These are phyloP conservation scores for Stagonosporopsis cucurbitacearum DNA, from an alignment of 2,329 filamentous ascomycete genomes.

Conservation along the genomic window DNA sequence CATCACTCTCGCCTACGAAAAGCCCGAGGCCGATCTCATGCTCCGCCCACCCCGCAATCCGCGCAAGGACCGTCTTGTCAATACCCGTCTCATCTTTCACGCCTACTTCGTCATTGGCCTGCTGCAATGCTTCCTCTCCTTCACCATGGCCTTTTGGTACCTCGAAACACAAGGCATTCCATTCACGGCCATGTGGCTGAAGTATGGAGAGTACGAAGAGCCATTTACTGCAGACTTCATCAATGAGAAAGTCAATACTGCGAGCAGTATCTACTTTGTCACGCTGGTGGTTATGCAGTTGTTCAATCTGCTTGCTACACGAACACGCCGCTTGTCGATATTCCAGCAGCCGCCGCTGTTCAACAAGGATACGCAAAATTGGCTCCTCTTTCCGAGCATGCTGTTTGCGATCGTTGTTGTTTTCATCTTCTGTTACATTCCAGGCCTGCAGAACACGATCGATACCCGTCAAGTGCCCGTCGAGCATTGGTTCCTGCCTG, in stretches of 20 bases:
- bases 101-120: slow-evolving; percentile 75
- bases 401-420: slow-evolving; percentile 72
- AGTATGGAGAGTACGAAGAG: slow-evolving; percentile 37
- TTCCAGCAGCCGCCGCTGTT: slow-evolving; percentile 74
- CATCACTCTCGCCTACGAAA: slow-evolving; percentile 76
- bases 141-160: slow-evolving; percentile 57
- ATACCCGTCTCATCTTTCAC: slow-evolving; percentile 75
- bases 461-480: slow-evolving; percentile 69
- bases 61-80: slow-evolving; percentile 73
- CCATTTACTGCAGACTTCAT: slow-evolving; percentile 36
- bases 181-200: slow-evolving; percentile 72
- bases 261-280: slow-evolving; percentile 79
- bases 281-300: slow-evolving; percentile 83
- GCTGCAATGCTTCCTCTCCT: slow-evolving; percentile 50
- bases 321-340: slow-evolving; percentile 66
- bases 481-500: slow-evolving; percentile 78
- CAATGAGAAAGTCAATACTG: slow-evolving; percentile 64
- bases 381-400: slow-evolving; percentile 73
- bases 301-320: slow-evolving; percentile 75
- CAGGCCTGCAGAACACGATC: slow-evolving; percentile 66
- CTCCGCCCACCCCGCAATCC: slow-evolving; percentile 71
- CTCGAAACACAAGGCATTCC: slow-evolving; percentile 59
- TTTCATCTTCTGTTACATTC: slow-evolving; percentile 71
- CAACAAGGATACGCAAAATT: slow-evolving; percentile 71
- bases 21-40: slow-evolving; percentile 77